Evolutionary conservation across 305 asterid species (phyloP).

Genomic region (Fraxinus platypoda): DNA sequence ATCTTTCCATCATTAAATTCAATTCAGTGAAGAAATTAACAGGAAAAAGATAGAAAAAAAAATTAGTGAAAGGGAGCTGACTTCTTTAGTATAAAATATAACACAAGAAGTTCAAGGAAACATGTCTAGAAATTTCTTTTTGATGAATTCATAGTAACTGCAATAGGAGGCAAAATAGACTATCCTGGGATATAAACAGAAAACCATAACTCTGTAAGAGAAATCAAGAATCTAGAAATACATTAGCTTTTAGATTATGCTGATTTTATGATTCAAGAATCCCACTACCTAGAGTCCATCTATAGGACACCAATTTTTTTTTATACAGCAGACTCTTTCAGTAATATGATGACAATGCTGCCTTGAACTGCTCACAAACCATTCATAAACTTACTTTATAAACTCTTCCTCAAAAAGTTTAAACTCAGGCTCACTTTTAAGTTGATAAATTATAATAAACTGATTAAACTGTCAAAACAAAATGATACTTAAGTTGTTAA

Average conservation of each 20-base stretch:
- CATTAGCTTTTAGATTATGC: background rate
- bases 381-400: background rate
- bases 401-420: background rate
- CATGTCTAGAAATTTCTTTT: background rate
- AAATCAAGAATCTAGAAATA: background rate
- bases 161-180: background rate
- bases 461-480: background rate
- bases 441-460: background rate
- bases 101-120: background rate
- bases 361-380: background rate
- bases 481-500: background rate
- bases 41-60: background rate
- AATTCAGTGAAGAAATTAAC: background rate
- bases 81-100: background rate
- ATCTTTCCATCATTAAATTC: background rate
- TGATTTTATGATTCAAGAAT: background rate
- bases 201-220: background rate
- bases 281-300: background rate
- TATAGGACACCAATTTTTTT: background rate
- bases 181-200: background rate
- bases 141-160: background rate
- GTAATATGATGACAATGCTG: background rate
- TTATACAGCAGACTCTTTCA: background rate
- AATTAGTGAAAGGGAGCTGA: background rate
- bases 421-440: conserved; percentile 2